A percentile compares a stretch with the other conserved stretches of the same genome.
phyloP scores from a whole-genome alignment of 1,284 basidiomycete genomes.

The Sparassis latifolia region DNA sequence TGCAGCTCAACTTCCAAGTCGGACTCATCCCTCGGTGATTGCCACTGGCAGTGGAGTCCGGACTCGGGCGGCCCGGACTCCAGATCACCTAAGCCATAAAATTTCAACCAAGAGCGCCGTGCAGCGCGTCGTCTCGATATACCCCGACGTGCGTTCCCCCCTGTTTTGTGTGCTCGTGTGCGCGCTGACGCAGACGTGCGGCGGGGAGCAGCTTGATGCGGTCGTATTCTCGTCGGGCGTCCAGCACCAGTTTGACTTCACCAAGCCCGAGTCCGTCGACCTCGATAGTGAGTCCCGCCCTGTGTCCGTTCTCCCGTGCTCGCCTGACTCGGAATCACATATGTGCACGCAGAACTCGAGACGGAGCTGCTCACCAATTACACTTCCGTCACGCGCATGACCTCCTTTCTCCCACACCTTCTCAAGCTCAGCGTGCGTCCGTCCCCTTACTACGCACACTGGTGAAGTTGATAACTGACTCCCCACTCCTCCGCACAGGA shows the following conservation, averaged over 20 bases:
- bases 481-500: conserved; percentile 21
- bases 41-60: too few relatives aligned
- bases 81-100: too few relatives aligned
- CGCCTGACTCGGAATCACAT: neutral
- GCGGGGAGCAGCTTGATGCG: conserved; percentile 48
- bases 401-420: conserved; percentile 51
- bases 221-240: conserved; percentile 45
- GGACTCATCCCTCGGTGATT: too few relatives aligned
- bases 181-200: neutral
- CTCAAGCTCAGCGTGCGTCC: conserved; percentile 37
- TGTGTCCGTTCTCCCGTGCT: neutral
- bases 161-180: neutral
- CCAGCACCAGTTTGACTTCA: conserved; percentile 46
- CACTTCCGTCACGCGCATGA: conserved; percentile 42
- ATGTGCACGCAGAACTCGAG: conserved; percentile 28
- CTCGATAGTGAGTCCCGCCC: conserved; percentile 32
- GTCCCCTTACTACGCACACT: too few relatives aligned
- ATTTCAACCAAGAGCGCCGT: conserved; percentile 38
- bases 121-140: conserved; percentile 32
- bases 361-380: conserved; percentile 55
- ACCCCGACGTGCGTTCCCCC: conserved; percentile 39
- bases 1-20: too few relatives aligned
- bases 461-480: too few relatives aligned
- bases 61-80: too few relatives aligned
- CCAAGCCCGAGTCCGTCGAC: conserved; percentile 40